These are phyloP conservation scores for Apiotrichum porosum DNA, from an alignment of 1,284 basidiomycete species.

Conservation along the genomic window DNA sequence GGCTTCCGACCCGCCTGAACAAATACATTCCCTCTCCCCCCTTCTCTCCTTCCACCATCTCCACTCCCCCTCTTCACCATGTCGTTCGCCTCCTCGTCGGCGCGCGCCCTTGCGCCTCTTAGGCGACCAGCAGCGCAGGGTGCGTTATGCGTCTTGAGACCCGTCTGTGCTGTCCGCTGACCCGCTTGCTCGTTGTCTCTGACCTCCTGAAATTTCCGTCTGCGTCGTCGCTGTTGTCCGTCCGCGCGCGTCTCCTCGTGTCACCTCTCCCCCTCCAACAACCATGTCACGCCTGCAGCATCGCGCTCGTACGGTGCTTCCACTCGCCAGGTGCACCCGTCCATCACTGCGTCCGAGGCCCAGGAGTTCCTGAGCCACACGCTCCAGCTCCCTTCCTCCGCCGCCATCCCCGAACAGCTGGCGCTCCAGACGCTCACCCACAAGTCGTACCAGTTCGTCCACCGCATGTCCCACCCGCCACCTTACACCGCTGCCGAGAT, in stretches of 20 bases:
- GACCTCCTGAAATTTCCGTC: no score
- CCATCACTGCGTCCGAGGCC: slow-evolving; percentile 22
- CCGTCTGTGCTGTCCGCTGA: not conserved
- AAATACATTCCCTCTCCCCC: no score
- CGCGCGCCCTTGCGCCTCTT: slow-evolving; percentile 1
- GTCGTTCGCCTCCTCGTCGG: not conserved
- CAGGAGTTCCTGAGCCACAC: slow-evolving; percentile 38
- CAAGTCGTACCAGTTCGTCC: slow-evolving; percentile 44
- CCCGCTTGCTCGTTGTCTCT: not conserved
- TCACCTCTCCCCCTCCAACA: no score
- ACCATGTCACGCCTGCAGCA: not conserved
- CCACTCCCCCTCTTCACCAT: not conserved
- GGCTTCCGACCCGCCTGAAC: not conserved
- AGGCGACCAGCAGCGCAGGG: not conserved
- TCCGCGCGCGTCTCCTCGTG: no score
- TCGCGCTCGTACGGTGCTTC: not conserved
- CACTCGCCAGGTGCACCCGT: not conserved
- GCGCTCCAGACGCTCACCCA: slow-evolving; percentile 48
- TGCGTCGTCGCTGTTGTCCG: no score
- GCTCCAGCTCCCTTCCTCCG: slow-evolving; percentile 32
- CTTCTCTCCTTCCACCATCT: not conserved
- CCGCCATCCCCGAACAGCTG: slow-evolving; percentile 38
- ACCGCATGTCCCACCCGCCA: slow-evolving; percentile 24
- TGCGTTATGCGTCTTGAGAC: not conserved
- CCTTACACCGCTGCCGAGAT: slow-evolving; percentile 12